Conservation (phyloP, 306 rosid species). For the Quercus ilex region DNA sequence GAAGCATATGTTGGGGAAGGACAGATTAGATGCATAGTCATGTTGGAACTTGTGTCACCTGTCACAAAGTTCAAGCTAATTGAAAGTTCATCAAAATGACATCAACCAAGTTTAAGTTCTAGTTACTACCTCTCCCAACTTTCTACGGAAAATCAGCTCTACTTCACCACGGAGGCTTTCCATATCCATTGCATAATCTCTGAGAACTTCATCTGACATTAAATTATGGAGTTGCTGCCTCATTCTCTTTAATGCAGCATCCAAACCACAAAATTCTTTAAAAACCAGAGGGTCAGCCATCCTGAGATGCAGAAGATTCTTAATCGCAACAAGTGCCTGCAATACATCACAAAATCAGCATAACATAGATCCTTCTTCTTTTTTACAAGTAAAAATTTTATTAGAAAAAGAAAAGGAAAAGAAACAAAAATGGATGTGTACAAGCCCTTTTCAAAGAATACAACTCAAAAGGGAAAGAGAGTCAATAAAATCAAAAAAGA, state of each 20-base stretch:
- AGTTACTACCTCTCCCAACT: conserved; percentile 43
- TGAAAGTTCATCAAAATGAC: not conserved
- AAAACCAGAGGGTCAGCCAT: conserved; percentile 59
- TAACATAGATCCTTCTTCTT: not conserved
- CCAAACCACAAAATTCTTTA: conserved; percentile 62
- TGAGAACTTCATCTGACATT: conserved; percentile 51
- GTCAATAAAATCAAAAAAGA: too few species aligned
- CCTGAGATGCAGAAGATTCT: conserved; percentile 64
- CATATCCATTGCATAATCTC: conserved; percentile 66
- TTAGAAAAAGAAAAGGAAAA: too few species aligned
- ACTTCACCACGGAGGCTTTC: conserved; percentile 72
- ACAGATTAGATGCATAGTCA: not conserved
- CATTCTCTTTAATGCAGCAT: conserved; percentile 67
- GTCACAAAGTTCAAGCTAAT: not conserved
- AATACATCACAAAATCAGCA: conserved; percentile 18
- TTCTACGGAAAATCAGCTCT: conserved; percentile 46
- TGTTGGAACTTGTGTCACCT: conserved; percentile 1
- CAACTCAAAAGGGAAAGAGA: too few species aligned
- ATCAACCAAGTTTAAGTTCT: conserved; percentile 4
- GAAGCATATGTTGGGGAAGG: not conserved
- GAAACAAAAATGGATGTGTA: too few species aligned
- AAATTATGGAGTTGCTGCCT: conserved; percentile 47
- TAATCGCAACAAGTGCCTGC: conserved; percentile 73
- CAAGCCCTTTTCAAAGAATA: too few species aligned
- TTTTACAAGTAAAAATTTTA: too few species aligned